Conservation (phyloP, 805 yeast species). For the Maudiozyma turicensis region DNA sequence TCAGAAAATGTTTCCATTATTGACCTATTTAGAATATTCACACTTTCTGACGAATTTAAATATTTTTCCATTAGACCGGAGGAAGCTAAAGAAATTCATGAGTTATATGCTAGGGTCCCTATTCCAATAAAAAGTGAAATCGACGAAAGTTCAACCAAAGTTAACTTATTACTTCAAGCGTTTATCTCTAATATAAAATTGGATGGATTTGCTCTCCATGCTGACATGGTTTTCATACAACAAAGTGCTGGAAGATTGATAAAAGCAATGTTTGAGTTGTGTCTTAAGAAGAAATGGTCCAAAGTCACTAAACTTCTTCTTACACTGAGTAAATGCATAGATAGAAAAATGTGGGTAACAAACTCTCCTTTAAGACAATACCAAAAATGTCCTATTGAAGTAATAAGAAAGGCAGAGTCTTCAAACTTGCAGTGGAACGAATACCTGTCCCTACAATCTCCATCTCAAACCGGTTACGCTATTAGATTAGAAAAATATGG, state of each 20-base stretch:
- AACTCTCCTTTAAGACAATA: conserved; percentile 84
- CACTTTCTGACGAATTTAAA: conserved; percentile 78
- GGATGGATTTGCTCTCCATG: conserved; percentile 83
- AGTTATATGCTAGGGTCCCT: conserved; percentile 66
- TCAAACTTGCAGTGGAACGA: conserved; percentile 75
- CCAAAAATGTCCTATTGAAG: conserved; percentile 55
- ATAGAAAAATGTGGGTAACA: conserved; percentile 72
- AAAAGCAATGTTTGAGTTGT: conserved; percentile 76
- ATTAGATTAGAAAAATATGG: conserved; percentile 65
- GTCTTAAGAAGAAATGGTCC: conserved; percentile 65
- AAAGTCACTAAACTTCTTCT: conserved; percentile 45
- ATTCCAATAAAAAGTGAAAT: conserved; percentile 71
- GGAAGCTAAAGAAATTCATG: conserved; percentile 64
- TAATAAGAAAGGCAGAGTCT: conserved; percentile 65
- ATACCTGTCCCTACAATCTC: conserved; percentile 53
- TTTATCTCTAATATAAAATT: conserved; percentile 69
- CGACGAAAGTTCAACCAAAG: conserved; percentile 66
- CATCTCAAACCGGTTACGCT: conserved; percentile 77
- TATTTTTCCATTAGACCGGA: conserved; percentile 78
- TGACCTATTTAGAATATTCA: conserved; percentile 68
- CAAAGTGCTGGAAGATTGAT: conserved; percentile 88
- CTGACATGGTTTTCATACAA: conserved; percentile 88
- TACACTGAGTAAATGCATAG: conserved; percentile 71
- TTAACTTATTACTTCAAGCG: conserved; percentile 72
- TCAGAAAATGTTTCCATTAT: conserved; percentile 57